Conservation (phyloP, 176 grass and related monocot species). For the Zoysia pacifica region DNA sequence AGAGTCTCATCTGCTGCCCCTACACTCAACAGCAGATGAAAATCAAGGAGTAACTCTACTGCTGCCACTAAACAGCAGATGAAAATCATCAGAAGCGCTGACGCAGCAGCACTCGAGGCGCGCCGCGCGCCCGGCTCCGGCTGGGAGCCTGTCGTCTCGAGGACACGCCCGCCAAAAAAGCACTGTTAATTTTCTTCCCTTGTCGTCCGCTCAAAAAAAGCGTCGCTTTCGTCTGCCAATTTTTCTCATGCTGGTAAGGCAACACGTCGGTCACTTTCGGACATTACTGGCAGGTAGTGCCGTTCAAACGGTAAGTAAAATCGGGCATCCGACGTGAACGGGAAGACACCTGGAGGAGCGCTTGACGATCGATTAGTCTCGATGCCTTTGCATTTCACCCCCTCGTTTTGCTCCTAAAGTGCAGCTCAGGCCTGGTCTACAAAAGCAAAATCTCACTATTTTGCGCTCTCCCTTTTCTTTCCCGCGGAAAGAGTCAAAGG, state of each 20-base stretch:
- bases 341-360: constrained; percentile 18
- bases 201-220: neutral
- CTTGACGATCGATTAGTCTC: neutral
- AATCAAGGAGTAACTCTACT: neutral
- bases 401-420: constrained; percentile 7
- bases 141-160: neutral
- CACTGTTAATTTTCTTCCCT: neutral
- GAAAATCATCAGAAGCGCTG: neutral
- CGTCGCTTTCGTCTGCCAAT: constrained; percentile 15
- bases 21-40: neutral
- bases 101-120: neutral
- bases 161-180: neutral
- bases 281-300: constrained; percentile 5
- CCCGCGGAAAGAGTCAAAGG: constrained; percentile 29
- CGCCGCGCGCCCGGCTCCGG: too few relatives aligned
- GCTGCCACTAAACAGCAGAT: neutral
- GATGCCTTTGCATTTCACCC: neutral
- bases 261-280: constrained; percentile 13
- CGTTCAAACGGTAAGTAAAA: constrained; percentile 27
- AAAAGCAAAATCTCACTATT: constrained; percentile 35
- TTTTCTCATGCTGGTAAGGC: neutral
- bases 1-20: neutral
- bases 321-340: neutral
- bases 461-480: constrained; percentile 25
- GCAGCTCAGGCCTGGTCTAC: neutral